Evolutionary conservation across 257 asterid species (phyloP).

Genomic region (Scutellaria galericulata): DNA sequence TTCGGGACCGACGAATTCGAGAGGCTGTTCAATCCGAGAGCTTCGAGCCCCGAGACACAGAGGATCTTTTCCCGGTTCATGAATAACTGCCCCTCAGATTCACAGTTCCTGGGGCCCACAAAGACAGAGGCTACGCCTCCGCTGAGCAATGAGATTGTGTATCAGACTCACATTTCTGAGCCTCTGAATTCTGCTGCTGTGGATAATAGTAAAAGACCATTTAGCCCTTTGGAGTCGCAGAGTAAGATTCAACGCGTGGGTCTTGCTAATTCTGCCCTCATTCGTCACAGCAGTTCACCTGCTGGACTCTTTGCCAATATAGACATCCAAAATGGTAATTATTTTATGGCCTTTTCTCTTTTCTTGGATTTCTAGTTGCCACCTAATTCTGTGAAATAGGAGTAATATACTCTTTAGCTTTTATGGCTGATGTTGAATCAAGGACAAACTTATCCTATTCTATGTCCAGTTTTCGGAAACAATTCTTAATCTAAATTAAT

Average conservation of each 20-base stretch:
- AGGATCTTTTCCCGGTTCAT: constrained; percentile 47
- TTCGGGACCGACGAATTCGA: constrained; percentile 64
- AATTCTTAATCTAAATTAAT: too few species aligned
- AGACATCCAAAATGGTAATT: constrained; percentile 56
- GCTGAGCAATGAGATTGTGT: constrained; percentile 37
- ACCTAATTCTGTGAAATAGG: too few species aligned
- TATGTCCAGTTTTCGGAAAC: too few species aligned
- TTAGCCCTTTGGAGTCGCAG: neutral
- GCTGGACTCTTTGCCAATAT: constrained; percentile 72
- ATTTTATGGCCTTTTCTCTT: neutral
- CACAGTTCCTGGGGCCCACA: constrained; percentile 42
- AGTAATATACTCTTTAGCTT: too few species aligned
- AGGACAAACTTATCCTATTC: too few species aligned
- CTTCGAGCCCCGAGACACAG: constrained; percentile 52
- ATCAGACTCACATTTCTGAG: neutral
- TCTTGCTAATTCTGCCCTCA: constrained; percentile 51
- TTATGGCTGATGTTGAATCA: too few species aligned
- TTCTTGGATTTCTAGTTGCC: neutral
- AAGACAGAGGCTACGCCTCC: constrained; percentile 46
- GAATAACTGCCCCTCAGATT: constrained; percentile 17
- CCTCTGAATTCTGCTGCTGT: neutral
- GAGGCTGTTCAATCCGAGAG: constrained; percentile 55
- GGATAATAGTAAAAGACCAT: neutral
- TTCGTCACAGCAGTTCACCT: constrained; percentile 82
- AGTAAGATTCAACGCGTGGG: constrained; percentile 47